Base-by-base conservation (phyloP, 2,329 filamentous ascomycete genomes). In the Trichoderma afroharzianum region DNA sequence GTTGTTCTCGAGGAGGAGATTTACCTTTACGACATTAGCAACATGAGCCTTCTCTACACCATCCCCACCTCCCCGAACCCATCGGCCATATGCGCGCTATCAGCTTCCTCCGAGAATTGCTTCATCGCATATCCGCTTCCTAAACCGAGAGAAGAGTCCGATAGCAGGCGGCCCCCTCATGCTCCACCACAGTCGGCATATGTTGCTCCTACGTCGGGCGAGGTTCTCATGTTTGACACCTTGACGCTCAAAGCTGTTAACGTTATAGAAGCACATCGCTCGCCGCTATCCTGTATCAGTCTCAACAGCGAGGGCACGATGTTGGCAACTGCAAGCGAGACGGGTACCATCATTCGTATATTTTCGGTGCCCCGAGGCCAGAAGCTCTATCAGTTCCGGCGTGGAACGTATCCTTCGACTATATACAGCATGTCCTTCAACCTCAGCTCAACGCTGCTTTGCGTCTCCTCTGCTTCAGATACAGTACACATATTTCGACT, bases 351-450 rank as follows among this genome's bases (percentile, higher is more conserved):
- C 73, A 97, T 99, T 74, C 91, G 96, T 18, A 94, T 99, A 67
- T 99, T 99, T 81, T 94, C 93, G 1, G 90, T 99, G 1, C 96
- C 96, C 3, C 90, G 91, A 74, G 96, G 93, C 12, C 91, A 95
- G 78, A 99, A 98, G 81, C 87, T 99, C 21, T 98, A 95, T 81
- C 95, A 99, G 80, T 99, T 99, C 83, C 90, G 96, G 72, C 90
- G 96, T 74, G 96, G 96, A 57, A 98, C 95, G 3, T 98, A 98
- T 81, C 96, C 96, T 0, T 95, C 95, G 2, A 92, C 93, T 53
- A 99, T 99, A 76, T 98, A 95, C 83, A 97, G 94, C 88, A 98
- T 99, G 94, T 97, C 95, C 1, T 99, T 99, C 83, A 99, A 99
- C 81, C 91, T 94, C 63, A 94, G 93, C 72, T 97, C 95, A 3